phyloP scores from a whole-genome alignment of 2,329 filamentous ascomycete species.

The Fusarium scirpi region DNA sequence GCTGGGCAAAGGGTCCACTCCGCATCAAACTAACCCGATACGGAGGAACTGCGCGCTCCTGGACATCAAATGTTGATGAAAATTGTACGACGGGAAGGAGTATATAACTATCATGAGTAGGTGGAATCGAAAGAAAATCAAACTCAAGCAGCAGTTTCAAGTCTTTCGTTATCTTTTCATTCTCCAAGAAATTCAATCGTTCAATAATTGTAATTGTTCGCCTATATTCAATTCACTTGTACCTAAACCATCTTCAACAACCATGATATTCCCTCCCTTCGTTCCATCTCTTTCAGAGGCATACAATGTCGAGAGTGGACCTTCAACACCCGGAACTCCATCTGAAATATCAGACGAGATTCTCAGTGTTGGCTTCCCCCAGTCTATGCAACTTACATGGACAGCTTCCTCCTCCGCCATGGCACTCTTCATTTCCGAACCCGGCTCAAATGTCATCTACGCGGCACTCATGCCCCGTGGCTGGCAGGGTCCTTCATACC shows the following conservation, averaged over 20 bases:
- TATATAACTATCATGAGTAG: no score
- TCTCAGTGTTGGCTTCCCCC: constrained; percentile 29
- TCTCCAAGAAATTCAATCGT: no score
- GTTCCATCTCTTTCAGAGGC: constrained; percentile 11
- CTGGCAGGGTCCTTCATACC: constrained; percentile 3
- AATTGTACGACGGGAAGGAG: not conserved
- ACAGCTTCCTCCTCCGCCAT: constrained; percentile 22
- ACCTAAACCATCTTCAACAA: not conserved
- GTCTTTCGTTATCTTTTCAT: no score
- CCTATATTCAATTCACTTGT: not conserved
- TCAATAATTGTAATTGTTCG: not conserved
- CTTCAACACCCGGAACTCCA: not conserved
- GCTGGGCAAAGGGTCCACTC: constrained; percentile 3
- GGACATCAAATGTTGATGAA: not conserved
- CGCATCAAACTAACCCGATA: not conserved
- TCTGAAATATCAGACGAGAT: constrained; percentile 25
- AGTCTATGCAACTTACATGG: constrained; percentile 32
- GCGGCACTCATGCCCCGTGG: constrained; percentile 29
- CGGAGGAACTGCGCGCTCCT: not conserved
- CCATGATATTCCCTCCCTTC: constrained; percentile 30
- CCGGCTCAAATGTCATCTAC: constrained; percentile 2
- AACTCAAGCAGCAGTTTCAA: no score
- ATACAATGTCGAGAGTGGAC: not conserved
- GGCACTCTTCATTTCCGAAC: constrained; percentile 17
- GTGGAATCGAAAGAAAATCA: no score